A percentile compares a stretch with the other conserved stretches of the same genome.
These are phyloP conservation scores for Sanghuangporus baumii DNA, from an alignment of 1,284 basidiomycete species.

Conservation along the genomic window DNA sequence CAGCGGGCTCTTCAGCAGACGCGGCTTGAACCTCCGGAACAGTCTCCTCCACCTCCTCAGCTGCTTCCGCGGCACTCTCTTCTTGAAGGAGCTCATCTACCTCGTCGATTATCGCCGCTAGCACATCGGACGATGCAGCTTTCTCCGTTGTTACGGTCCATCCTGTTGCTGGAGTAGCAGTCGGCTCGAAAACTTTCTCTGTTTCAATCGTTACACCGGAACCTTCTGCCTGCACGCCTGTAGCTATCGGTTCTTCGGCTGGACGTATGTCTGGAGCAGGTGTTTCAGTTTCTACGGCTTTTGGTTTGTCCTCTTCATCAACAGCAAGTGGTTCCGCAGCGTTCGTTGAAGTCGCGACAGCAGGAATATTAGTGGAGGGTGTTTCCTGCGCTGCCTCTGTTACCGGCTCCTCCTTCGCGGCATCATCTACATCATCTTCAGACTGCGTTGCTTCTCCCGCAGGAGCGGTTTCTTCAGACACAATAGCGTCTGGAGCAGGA, in stretches of 20 bases:
- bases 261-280: too few species aligned
- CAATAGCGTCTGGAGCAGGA: neutral
- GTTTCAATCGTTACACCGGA: neutral
- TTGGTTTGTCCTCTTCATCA: neutral
- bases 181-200: neutral
- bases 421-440: neutral
- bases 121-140: neutral
- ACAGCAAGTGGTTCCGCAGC: neutral
- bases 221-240: neutral
- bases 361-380: neutral
- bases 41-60: neutral
- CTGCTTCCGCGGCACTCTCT: neutral
- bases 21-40: neutral
- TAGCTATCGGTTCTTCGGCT: too few species aligned
- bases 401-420: neutral
- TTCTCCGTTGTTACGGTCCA: neutral
- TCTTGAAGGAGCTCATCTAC: neutral
- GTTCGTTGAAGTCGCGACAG: neutral
- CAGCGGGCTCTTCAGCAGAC: neutral
- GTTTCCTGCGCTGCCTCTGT: neutral
- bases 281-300: neutral
- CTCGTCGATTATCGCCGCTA: neutral
- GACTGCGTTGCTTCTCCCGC: neutral
- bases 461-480: neutral
- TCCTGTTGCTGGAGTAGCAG: neutral